Percentiles rank a stretch among this genome's conserved stretches.
phyloP scores from a whole-genome alignment of 2,329 filamentous ascomycete species.

The Hysterium pulicare region DNA sequence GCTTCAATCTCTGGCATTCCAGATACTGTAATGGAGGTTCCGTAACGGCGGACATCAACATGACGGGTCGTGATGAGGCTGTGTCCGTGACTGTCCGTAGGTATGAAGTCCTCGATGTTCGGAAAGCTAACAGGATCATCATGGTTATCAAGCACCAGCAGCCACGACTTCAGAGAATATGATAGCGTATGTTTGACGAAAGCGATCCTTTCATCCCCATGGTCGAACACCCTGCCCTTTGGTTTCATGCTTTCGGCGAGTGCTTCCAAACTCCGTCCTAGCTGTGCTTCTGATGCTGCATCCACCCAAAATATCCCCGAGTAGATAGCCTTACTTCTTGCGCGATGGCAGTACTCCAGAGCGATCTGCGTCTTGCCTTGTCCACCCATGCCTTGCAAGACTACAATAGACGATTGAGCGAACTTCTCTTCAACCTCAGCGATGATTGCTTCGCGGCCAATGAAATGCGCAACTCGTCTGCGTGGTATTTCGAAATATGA shows the following conservation, averaged over 20 bases:
- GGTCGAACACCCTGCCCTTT: no score
- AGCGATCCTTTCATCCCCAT: not conserved
- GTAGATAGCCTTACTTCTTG: no score
- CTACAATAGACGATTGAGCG: no score
- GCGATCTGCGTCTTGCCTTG: slow-evolving; percentile 3
- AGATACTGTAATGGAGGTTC: not conserved
- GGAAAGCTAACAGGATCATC: slow-evolving; percentile 1
- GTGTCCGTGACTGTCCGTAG: not conserved
- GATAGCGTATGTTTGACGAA: not conserved
- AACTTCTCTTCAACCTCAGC: no score
- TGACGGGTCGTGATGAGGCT: slow-evolving; percentile 6
- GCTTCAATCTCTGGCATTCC: slow-evolving; percentile 3
- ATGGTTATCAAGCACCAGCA: slow-evolving; percentile 5
- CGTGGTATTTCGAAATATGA: no score
- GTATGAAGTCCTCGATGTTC: not conserved
- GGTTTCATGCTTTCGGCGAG: no score
- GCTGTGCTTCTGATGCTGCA: no score
- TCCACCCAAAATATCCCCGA: no score
- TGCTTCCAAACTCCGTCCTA: no score
- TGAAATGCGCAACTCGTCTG: no score
- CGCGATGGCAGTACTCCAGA: slow-evolving; percentile 1
- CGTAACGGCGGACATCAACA: slow-evolving; percentile 1
- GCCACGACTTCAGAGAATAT: not conserved
- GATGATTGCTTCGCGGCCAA: no score
- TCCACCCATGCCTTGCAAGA: slow-evolving; percentile 3